Evolutionary conservation across 768 basidiomycete genomes (phyloP), one percentile per base, ranked within the genome.

Genomic region (Rhizopogon roseolus): DNA sequence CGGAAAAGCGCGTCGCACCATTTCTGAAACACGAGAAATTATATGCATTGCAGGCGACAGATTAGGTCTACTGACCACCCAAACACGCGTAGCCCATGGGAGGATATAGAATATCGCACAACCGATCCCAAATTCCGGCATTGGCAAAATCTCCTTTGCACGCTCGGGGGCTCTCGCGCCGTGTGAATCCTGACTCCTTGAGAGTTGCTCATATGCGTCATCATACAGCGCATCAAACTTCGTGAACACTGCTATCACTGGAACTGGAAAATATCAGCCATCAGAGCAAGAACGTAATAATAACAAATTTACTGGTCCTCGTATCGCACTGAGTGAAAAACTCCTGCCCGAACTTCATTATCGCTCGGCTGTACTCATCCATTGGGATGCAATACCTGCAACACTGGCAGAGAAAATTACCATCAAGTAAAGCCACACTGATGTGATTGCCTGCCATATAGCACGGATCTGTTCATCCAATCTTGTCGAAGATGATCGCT

Each of bases 11-110:
- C 22, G 3, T 22, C 22, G 22, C 22, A 22, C 22, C 57, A 67
- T 57, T 17, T 49, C 66, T 66, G 29, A 32, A 32, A 4, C 2
- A 32, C 7, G 29, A 32, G 29, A 32, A 32, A 8, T 32, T 32
- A 32, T 1, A 22, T 3, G 22, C 22, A 22, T 22, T 22, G 3
- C 29, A 32, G 29, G 9, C 29, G 10, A 32, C 29, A 32, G 7
- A 32, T 1, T 3, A 32, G 29, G 29, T 32, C 29, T 8, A 32
- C 29, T 32, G 8, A 32, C 29, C 9, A 32, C 3, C 29, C 9
- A 32, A 32, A 32, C 29, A 32, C 3, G 10, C 29, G 10, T 32
- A 32, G 29, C 9, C 3, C 29, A 9, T 32, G 2, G 29, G 29
- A 32, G 29, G 29, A 10, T 32, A 32, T 32, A 8, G 29, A 7